Conservation (phyloP, 345 rosid species). For the Gossypium turneri region DNA sequence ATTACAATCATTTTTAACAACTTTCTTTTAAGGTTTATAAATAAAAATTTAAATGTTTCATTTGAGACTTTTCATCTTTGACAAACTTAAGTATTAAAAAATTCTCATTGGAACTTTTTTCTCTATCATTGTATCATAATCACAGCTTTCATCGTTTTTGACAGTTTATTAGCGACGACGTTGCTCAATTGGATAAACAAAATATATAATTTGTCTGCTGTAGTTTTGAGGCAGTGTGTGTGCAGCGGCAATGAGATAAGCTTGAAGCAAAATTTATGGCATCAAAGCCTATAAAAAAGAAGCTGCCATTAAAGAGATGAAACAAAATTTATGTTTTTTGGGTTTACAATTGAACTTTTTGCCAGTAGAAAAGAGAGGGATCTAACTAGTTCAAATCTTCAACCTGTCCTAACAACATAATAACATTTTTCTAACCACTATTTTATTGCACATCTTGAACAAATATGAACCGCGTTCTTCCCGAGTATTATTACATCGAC, state of each 20-base stretch:
- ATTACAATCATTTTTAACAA: too few species aligned
- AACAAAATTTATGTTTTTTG: conserved; percentile 10
- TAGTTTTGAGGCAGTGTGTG: background rate
- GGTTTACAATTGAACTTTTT: conserved; percentile 6
- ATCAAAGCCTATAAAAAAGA: background rate
- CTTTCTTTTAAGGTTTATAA: too few species aligned
- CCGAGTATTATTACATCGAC: too few species aligned
- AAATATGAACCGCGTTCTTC: conserved; percentile 7
- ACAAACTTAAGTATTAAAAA: too few species aligned
- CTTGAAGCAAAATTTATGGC: conserved; percentile 11
- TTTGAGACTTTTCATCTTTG: too few species aligned
- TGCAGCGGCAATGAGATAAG: background rate
- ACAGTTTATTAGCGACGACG: too few species aligned
- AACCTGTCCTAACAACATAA: conserved; percentile 9
- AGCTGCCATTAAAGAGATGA: conserved; percentile 14
- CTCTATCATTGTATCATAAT: too few species aligned
- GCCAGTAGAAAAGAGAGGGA: background rate
- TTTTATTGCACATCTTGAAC: conserved; percentile 33
- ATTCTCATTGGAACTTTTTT: too few species aligned
- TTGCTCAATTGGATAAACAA: background rate
- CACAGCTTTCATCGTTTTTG: too few species aligned
- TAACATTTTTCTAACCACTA: conserved; percentile 18
- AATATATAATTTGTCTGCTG: background rate
- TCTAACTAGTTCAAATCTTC: conserved; percentile 24
- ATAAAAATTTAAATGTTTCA: too few species aligned